Evolutionary conservation across 768 basidiomycete genomes (phyloP).

Genomic region (Lentinula edodes): DNA sequence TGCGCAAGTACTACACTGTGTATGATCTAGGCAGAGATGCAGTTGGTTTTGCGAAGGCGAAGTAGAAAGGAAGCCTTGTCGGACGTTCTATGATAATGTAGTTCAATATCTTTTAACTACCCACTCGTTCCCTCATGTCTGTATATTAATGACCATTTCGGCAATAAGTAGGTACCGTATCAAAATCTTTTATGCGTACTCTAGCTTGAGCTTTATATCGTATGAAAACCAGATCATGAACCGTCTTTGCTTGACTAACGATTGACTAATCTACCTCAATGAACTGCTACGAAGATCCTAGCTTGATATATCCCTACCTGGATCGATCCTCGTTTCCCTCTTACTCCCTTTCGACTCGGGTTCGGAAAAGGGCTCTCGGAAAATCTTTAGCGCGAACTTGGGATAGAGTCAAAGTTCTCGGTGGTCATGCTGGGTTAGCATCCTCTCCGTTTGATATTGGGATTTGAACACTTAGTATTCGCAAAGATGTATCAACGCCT

Average conservation of each 20-base stretch:
- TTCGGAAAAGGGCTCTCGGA: not conserved
- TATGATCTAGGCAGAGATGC: slow-evolving; percentile 75
- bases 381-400: slow-evolving; percentile 12
- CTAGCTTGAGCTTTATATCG: not conserved
- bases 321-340: not conserved
- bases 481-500: slow-evolving; percentile 67
- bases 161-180: not conserved
- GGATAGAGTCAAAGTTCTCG: slow-evolving; percentile 74
- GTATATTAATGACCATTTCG: not conserved
- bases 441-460: not conserved
- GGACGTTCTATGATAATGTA: not conserved
- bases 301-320: not conserved
- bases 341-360: not conserved
- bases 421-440: slow-evolving; percentile 68
- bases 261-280: not conserved
- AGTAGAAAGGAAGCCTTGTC: slow-evolving; percentile 2
- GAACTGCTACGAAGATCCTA: not conserved
- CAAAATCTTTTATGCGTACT: too few relatives aligned
- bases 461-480: not conserved
- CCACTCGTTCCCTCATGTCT: not conserved
- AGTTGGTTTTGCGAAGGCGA: slow-evolving; percentile 67
- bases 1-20: slow-evolving; percentile 90
- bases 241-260: too few relatives aligned
- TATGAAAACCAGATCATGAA: not conserved
- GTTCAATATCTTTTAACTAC: not conserved